A percentile compares a stretch with the other conserved stretches of the same genome.
phyloP scores from a whole-genome alignment of 768 basidiomycete genomes.

The Auricularia auricula-judae region DNA sequence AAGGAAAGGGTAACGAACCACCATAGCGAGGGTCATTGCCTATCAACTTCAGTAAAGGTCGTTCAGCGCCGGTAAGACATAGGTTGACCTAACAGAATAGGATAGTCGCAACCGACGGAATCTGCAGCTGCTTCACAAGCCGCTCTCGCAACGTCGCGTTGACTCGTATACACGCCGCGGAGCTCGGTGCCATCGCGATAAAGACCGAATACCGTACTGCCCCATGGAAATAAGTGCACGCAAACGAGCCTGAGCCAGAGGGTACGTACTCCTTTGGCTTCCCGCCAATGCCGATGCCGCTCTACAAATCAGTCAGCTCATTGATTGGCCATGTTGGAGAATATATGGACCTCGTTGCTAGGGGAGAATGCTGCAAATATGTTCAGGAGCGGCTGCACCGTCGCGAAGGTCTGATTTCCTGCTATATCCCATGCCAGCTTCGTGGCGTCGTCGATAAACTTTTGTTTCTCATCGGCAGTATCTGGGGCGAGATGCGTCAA shows the following conservation, averaged over 20 bases:
- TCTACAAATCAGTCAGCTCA: conserved; percentile 27
- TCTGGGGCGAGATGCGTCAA: conserved; percentile 29
- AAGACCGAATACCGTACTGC: conserved; percentile 62
- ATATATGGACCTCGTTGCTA: conserved; percentile 46
- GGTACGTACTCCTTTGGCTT: conserved; percentile 52
- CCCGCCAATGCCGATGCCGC: conserved; percentile 59
- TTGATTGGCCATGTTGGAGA: too few relatives aligned
- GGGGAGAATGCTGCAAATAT: conserved; percentile 75
- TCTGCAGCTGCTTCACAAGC: conserved; percentile 43
- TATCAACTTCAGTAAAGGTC: conserved; percentile 14
- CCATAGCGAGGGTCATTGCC: conserved; percentile 74
- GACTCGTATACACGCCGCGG: conserved; percentile 57
- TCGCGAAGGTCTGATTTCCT: conserved; percentile 63
- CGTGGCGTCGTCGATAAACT: conserved; percentile 55
- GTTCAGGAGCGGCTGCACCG: conserved; percentile 64
- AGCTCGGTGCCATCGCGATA: conserved; percentile 73
- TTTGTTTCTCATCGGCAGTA: conserved; percentile 39
- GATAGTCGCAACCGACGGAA: conserved; percentile 47
- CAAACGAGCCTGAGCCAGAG: neutral
- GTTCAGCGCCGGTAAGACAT: neutral
- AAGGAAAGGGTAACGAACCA: conserved; percentile 29
- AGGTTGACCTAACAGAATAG: conserved; percentile 54
- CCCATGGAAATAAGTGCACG: neutral
- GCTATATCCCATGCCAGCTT: conserved; percentile 62
- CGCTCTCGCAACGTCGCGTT: conserved; percentile 54